phyloP scores from a whole-genome alignment of 2,329 filamentous ascomycete genomes.

The Penicillium sp. region DNA sequence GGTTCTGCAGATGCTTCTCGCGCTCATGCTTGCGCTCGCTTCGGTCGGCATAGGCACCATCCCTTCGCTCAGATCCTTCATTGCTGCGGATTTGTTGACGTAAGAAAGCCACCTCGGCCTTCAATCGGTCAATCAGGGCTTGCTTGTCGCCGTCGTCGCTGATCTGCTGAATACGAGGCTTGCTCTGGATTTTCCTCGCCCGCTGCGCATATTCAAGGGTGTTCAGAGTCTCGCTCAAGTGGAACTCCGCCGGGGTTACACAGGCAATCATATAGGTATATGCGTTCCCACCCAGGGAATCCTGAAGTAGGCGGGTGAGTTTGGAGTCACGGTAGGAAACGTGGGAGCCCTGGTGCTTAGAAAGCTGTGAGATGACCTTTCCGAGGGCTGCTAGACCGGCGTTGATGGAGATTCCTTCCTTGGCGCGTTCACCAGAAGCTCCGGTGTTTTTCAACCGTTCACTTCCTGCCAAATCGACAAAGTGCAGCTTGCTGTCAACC shows the following conservation, averaged over 20 bases:
- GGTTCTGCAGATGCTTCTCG: slow-evolving; percentile 88
- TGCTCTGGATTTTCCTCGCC: slow-evolving; percentile 94
- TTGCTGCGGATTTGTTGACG: slow-evolving; percentile 88
- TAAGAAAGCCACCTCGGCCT: slow-evolving; percentile 89
- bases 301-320: slow-evolving; percentile 89
- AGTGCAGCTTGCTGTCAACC: slow-evolving; percentile 96
- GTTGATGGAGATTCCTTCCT: slow-evolving; percentile 97
- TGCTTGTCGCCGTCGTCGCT: slow-evolving; percentile 91
- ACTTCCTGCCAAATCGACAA: slow-evolving; percentile 95
- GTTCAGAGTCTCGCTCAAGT: slow-evolving; percentile 95
- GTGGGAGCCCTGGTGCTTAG: slow-evolving; percentile 80
- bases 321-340: slow-evolving; percentile 99
- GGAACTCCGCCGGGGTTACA: slow-evolving; percentile 94
- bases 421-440: slow-evolving; percentile 89
- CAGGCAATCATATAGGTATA: slow-evolving; percentile 99
- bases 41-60: slow-evolving; percentile 66
- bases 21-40: slow-evolving; percentile 78
- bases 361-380: slow-evolving; percentile 97
- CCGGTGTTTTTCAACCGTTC: slow-evolving; percentile 97
- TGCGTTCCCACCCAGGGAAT: slow-evolving; percentile 93
- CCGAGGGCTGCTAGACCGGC: slow-evolving; percentile 90
- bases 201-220: slow-evolving; percentile 97
- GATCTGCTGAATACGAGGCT: slow-evolving; percentile 90
- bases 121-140: slow-evolving; percentile 86
- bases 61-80: slow-evolving; percentile 65